Evolutionary conservation across 164 flowering plant species (phyloP).

Genomic region (Santalum album): DNA sequence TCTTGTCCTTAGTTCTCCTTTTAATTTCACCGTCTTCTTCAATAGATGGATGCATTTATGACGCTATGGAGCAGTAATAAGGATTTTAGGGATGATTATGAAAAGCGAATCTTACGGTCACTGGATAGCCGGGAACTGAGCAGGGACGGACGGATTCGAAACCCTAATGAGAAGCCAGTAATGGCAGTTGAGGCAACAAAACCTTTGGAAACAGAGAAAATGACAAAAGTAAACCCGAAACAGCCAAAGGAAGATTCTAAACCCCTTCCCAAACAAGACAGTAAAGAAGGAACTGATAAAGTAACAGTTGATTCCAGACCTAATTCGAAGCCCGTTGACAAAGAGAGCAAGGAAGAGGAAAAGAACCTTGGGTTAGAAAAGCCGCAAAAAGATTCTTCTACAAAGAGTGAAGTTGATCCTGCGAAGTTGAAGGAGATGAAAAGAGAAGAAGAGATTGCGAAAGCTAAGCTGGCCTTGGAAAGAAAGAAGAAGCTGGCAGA

Average conservation of each 20-base stretch:
- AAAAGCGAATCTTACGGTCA: conserved; percentile 58
- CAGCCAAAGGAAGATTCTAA: conserved; percentile 46
- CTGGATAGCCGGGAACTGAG: conserved; percentile 70
- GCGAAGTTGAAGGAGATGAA: conserved; percentile 69
- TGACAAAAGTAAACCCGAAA: conserved; percentile 41
- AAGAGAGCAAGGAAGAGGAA: conserved; percentile 34
- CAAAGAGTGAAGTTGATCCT: conserved; percentile 30
- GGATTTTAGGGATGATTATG: conserved; percentile 76
- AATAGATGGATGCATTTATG: conserved; percentile 69
- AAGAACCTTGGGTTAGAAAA: conserved; percentile 18
- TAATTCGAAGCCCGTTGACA: conserved; percentile 16
- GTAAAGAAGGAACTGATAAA: conserved; percentile 37
- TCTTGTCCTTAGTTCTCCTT: too few species aligned
- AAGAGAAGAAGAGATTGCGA: conserved; percentile 80
- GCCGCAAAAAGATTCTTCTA: conserved; percentile 23
- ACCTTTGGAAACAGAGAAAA: conserved; percentile 28
- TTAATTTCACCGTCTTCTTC: conserved; percentile 1
- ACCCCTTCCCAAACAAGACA: conserved; percentile 22
- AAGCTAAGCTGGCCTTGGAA: conserved; percentile 65
- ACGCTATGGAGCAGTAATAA: conserved; percentile 57
- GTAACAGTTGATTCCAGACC: conserved; percentile 11
- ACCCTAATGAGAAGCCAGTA: conserved; percentile 74
- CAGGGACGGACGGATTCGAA: conserved; percentile 79
- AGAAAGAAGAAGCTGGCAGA: conserved; percentile 64
- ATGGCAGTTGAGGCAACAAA: conserved; percentile 23